Percentiles rank a stretch among this genome's conserved stretches.
Evolutionary conservation across 306 rosid genomes (phyloP).

Genomic region (Corylus americana): DNA sequence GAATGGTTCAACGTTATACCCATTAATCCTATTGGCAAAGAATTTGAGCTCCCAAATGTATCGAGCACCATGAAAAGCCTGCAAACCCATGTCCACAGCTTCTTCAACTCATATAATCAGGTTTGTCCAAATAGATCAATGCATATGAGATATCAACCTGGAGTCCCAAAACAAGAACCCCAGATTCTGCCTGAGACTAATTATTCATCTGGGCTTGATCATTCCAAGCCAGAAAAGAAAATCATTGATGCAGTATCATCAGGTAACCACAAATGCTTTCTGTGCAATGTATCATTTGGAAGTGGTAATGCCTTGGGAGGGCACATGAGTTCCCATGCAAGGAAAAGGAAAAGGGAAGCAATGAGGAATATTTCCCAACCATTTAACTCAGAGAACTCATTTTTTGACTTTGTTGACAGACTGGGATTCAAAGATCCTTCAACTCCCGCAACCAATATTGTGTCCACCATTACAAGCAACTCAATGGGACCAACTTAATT

Average conservation of each 20-base stretch:
- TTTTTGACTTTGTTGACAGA: no score
- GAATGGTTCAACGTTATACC: background rate
- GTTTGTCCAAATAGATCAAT: background rate
- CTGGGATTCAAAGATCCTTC: no score
- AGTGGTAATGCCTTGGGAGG: constrained; percentile 13
- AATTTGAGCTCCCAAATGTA: constrained; percentile 4
- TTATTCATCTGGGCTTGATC: background rate
- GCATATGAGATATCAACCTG: background rate
- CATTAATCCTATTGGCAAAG: background rate
- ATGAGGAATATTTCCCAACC: background rate
- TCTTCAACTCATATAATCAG: background rate
- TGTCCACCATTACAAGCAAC: no score
- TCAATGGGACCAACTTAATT: background rate
- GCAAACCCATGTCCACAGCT: background rate
- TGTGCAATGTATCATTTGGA: background rate
- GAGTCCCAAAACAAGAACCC: no score
- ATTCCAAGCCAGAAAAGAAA: background rate
- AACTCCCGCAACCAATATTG: no score
- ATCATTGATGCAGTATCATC: background rate
- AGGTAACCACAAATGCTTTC: background rate
- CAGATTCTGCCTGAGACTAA: background rate
- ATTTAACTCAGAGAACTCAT: background rate
- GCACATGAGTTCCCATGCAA: constrained; percentile 17
- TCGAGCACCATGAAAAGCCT: background rate
- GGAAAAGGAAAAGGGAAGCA: constrained; percentile 6